Percentiles rank a stretch among this genome's conserved stretches.
phyloP scores from a whole-genome alignment of 2,329 filamentous ascomycete genomes.

The Escovopsis sp. region DNA sequence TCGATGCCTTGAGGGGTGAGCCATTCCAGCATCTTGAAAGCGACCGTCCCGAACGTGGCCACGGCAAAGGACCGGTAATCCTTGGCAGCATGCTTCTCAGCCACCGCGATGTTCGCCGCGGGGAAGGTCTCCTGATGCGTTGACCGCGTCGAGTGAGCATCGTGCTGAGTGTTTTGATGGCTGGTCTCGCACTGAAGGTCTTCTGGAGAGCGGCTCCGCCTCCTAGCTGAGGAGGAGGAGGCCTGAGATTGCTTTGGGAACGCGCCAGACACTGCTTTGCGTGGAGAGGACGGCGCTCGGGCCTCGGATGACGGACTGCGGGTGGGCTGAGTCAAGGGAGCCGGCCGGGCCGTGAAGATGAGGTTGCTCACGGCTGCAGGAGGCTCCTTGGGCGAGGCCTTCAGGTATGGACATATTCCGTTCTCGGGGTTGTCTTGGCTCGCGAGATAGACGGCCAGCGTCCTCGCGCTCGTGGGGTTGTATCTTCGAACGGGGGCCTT shows the following conservation, averaged over 20 bases:
- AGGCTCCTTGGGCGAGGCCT: constrained; percentile 22
- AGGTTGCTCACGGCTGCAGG: constrained; percentile 32
- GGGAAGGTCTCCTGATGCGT: not conserved
- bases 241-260: constrained; percentile 1
- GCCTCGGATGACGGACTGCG: not conserved
- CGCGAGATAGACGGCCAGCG: constrained; percentile 65
- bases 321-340: constrained; percentile 5
- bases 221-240: constrained; percentile 1
- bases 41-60: constrained; percentile 48
- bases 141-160: not conserved
- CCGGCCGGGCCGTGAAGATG: constrained; percentile 22
- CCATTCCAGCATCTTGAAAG: constrained; percentile 58
- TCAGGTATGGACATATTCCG: constrained; percentile 45
- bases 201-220: not conserved
- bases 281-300: not conserved
- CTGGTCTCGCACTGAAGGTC: not conserved
- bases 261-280: constrained; percentile 1
- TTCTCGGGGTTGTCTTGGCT: constrained; percentile 62
- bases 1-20: constrained; percentile 43
- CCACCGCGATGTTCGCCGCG: constrained; percentile 20
- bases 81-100: constrained; percentile 32
- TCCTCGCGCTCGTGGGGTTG: constrained; percentile 66
- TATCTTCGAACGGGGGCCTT: constrained; percentile 61
- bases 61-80: constrained; percentile 46
- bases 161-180: not conserved